Conservation (phyloP, 1,284 basidiomycete genomes). For the Melampsora abietis-canadensis region DNA sequence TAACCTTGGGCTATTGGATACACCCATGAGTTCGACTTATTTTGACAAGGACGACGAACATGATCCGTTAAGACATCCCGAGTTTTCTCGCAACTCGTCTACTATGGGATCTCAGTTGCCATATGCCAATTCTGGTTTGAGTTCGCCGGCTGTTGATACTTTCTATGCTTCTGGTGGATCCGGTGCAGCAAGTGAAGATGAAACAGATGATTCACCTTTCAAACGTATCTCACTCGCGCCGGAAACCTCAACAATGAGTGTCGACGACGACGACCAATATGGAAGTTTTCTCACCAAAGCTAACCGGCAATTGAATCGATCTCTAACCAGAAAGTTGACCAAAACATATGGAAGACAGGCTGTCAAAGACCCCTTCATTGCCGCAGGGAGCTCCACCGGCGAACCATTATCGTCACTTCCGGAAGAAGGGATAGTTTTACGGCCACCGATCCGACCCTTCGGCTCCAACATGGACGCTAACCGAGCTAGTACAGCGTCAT, state of each 20-base stretch:
- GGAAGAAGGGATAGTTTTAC: constrained; percentile 18
- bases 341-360: constrained; percentile 40
- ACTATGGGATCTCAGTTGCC: not conserved
- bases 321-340: constrained; percentile 35
- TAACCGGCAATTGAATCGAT: constrained; percentile 37
- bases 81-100: not conserved
- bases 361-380: constrained; percentile 38
- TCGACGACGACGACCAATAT: constrained; percentile 38
- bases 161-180: not conserved
- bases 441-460: constrained; percentile 36
- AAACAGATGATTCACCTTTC: not conserved
- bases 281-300: constrained; percentile 39
- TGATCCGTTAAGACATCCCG: not conserved
- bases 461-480: not conserved
- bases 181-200: not conserved
- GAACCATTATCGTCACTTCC: not conserved
- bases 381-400: not conserved
- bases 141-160: not conserved
- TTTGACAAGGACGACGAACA: not conserved
- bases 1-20: too few species aligned
- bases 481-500: constrained; percentile 56
- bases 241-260: not conserved
- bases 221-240: constrained; percentile 36
- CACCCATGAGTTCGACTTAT: not conserved
- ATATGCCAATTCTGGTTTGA: not conserved